Conservation (phyloP, 2,329 filamentous ascomycete genomes). For the Verticillium klebahnii region DNA sequence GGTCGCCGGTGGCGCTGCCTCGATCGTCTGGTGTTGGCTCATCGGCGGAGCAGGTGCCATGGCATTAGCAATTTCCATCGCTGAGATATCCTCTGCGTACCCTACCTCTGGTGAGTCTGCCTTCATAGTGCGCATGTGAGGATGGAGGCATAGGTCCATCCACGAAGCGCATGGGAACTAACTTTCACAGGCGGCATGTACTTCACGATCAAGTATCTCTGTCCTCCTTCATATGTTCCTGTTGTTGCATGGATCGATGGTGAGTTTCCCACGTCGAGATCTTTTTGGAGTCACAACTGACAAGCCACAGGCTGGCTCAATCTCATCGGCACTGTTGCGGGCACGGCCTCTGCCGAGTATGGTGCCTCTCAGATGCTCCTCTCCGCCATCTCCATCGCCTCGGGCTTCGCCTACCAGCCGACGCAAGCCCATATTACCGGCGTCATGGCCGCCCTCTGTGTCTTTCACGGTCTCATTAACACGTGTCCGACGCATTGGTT, state of each 20-base stretch:
- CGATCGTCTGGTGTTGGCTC: conserved; percentile 55
- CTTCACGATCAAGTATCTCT: conserved; percentile 51
- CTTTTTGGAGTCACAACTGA: background rate
- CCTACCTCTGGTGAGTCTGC: conserved; percentile 45
- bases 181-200: conserved; percentile 29
- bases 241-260: conserved; percentile 39
- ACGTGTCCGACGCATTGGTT: conserved; percentile 53
- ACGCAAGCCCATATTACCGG: conserved; percentile 42
- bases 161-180: conserved; percentile 4
- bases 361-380: conserved; percentile 52
- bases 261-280: background rate
- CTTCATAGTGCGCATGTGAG: no score
- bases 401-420: conserved; percentile 41
- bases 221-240: conserved; percentile 40
- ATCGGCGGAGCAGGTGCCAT: conserved; percentile 52
- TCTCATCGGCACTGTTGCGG: conserved; percentile 46
- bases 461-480: conserved; percentile 49
- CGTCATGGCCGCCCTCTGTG: conserved; percentile 50
- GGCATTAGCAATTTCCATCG: conserved; percentile 49
- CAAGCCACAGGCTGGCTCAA: conserved; percentile 39
- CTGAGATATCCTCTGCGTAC: conserved; percentile 53
- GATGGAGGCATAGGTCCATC: no score
- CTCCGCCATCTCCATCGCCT: conserved; percentile 47
- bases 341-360: conserved; percentile 53
- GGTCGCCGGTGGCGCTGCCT: conserved; percentile 45